Evolutionary conservation across 768 basidiomycete genomes (phyloP).

Genomic region (Trametes meyenii): DNA sequence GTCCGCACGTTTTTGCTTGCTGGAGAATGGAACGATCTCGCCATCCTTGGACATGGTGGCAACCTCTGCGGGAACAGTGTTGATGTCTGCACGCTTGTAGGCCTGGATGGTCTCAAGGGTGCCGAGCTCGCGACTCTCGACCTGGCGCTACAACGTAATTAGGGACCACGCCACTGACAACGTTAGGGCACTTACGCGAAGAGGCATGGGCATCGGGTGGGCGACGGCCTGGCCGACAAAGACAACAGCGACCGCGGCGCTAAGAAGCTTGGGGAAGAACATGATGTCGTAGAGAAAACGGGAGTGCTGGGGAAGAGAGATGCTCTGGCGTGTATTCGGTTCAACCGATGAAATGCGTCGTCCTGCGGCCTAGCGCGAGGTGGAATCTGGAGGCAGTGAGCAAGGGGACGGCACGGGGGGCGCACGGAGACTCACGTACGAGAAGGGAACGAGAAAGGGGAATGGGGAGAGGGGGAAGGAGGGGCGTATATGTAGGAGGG

Average conservation of each 20-base stretch:
- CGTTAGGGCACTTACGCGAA: constrained; percentile 35
- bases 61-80: constrained; percentile 36
- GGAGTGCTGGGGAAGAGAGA: constrained; percentile 28
- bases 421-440: constrained; percentile 20
- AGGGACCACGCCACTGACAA: not conserved
- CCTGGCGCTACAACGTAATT: constrained; percentile 21
- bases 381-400: constrained; percentile 13
- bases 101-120: constrained; percentile 47
- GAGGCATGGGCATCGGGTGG: constrained; percentile 46
- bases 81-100: constrained; percentile 39
- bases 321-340: constrained; percentile 29
- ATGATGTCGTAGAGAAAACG: constrained; percentile 38
- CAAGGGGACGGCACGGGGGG: constrained; percentile 1
- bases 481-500: constrained; percentile 30
- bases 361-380: constrained; percentile 38
- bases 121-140: constrained; percentile 34
- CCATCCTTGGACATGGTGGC: constrained; percentile 36
- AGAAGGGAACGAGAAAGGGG: constrained; percentile 29
- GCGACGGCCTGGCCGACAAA: constrained; percentile 47
- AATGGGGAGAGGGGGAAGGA: constrained; percentile 17
- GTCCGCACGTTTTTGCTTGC: constrained; percentile 24
- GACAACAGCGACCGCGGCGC: constrained; percentile 45
- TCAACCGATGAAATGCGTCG: constrained; percentile 35
- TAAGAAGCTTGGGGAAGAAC: constrained; percentile 46
- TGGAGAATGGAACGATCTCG: constrained; percentile 32